These are phyloP conservation scores for Exophiala mesophila DNA, from an alignment of 2,329 filamentous ascomycete genomes.

Conservation along the genomic window DNA sequence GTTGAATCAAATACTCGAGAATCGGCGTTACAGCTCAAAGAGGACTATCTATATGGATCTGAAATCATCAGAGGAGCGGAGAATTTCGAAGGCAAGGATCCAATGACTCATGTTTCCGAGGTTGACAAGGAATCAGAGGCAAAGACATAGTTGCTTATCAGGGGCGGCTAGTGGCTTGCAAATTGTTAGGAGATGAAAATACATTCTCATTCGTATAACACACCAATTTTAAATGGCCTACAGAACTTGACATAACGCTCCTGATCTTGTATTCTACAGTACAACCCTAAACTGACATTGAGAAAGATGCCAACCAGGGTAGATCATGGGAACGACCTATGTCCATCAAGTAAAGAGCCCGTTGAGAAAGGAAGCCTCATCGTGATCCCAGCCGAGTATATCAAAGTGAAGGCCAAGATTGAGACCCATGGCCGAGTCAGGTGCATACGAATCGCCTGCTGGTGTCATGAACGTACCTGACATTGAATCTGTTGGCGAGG, in stretches of 20 bases:
- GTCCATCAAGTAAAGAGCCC: no score
- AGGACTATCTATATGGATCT: conserved; percentile 1
- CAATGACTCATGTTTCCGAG: not conserved
- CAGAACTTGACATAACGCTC: no score
- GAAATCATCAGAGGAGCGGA: conserved; percentile 1
- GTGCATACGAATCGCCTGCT: not conserved
- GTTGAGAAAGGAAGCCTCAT: not conserved
- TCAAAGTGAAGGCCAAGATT: conserved; percentile 1
- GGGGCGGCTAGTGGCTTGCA: no score
- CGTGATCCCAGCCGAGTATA: not conserved
- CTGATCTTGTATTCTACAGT: no score
- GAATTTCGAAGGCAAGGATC: not conserved
- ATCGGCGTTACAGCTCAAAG: not conserved
- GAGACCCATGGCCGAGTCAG: not conserved
- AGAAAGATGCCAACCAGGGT: no score
- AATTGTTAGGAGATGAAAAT: no score
- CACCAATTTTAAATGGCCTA: no score
- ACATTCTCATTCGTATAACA: no score
- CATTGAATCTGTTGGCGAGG: not conserved
- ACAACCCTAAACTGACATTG: no score
- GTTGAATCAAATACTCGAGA: not conserved
- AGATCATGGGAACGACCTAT: no score
- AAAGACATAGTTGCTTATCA: not conserved
- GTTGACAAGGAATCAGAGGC: not conserved
- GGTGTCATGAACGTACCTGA: not conserved